Base-by-base conservation (phyloP, 768 basidiomycete genomes). In the Leccinum ochraceum region DNA sequence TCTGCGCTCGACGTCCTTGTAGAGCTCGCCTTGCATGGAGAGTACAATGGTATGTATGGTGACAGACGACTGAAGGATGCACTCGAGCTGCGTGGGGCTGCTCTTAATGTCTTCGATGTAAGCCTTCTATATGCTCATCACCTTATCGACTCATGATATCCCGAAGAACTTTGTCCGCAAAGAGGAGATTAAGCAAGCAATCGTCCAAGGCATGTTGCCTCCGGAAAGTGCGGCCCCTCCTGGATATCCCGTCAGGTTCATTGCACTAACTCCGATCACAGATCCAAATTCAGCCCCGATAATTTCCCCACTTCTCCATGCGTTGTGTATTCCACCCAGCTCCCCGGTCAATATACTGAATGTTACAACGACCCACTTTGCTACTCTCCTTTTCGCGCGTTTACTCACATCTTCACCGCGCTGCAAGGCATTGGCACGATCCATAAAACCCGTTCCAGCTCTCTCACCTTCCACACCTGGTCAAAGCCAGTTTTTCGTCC, bases 21-120 rank as follows among this genome's bases (percentile, higher is more conserved):
- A 1, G 88, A 92, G 61, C 81, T 94, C 16, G 86, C 86, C 11
- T 77, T 98, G 42, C 88, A 96, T 59, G 96, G 95, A 2, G 95
- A 97, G 76, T 90, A 92, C 71, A 86, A 89, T 66, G 86, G 88
- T n/a, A 66, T 75, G 55, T 83, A 85, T 59, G 79, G 83, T 51
- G 83, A 75, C 53, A 85, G 82, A 66, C 77, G 87, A 46, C 69
- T 78, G 24, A 86, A 85, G 68, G 90, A 88, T 54, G 87, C 81
- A 14, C 79, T 92, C 54, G 90, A 90, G 67, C 74, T 94, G 30
- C 81, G 96, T 44, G 85, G 84, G 3, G 88, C 89, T 0, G 94
- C 93, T 2, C 83, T 90, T 9, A 80, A 77, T 50, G 86, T 95
- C 48, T 96, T 98, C 69, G 93, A 95, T 80, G 94, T 95, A 62